Percentiles rank a stretch among this genome's conserved stretches.
phyloP scores from a whole-genome alignment of 768 basidiomycete genomes.

The Suillus placidus region DNA sequence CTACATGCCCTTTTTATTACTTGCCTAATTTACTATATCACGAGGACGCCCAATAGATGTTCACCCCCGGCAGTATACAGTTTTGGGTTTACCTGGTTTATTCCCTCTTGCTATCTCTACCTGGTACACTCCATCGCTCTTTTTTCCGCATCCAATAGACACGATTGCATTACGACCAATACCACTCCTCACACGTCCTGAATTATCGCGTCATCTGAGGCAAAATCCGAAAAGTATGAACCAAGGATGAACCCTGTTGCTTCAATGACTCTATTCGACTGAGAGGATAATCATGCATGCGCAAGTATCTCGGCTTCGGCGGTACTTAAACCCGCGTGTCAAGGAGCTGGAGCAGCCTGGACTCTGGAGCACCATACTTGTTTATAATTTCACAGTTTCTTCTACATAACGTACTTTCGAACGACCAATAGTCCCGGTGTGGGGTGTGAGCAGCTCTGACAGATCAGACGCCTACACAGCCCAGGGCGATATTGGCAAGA shows the following conservation, averaged over 20 bases:
- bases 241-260: background rate
- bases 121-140: background rate
- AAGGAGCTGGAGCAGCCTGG: background rate
- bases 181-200: background rate
- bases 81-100: slow-evolving; percentile 3
- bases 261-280: background rate
- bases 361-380: background rate
- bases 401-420: background rate
- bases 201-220: background rate
- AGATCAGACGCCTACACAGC: background rate
- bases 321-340: background rate
- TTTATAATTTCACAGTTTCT: background rate
- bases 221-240: background rate
- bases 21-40: background rate
- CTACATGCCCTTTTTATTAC: background rate
- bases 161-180: slow-evolving; percentile 2
- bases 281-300: background rate
- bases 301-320: background rate
- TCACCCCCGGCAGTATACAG: slow-evolving; percentile 4
- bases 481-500: background rate
- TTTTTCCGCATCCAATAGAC: slow-evolving; percentile 10
- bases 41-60: slow-evolving; percentile 19
- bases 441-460: background rate
- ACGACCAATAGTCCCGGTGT: background rate
- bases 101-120: slow-evolving; percentile 6